These are phyloP conservation scores for Cystoisospora suis DNA, from an alignment of 169 alveolate species.

Conservation along the genomic window DNA sequence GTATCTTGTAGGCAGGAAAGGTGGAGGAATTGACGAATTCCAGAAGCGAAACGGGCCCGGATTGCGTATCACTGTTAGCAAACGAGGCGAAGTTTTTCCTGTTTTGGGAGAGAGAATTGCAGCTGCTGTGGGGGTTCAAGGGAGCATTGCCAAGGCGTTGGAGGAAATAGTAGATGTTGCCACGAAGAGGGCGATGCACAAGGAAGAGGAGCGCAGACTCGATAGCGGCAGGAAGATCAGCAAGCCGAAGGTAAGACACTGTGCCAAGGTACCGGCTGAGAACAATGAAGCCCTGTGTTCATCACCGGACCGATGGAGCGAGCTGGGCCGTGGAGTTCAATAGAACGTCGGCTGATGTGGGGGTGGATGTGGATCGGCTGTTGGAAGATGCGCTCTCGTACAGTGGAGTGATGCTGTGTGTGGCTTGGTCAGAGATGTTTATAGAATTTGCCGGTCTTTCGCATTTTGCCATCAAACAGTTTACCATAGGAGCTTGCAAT, in stretches of 20 bases:
- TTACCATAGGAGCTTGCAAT: too few species aligned
- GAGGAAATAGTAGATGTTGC: conserved; percentile 53
- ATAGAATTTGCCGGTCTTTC: too few species aligned
- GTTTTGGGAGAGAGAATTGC: conserved; percentile 58
- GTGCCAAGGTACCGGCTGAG: too few species aligned
- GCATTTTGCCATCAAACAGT: too few species aligned
- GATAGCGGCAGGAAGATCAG: conserved; percentile 60
- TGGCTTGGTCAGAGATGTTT: too few species aligned
- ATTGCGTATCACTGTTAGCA: conserved; percentile 49
- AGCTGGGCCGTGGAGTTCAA: too few species aligned
- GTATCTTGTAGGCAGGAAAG: conserved; percentile 57
- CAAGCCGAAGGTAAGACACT: conserved; percentile 55
- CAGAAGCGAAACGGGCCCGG: conserved; percentile 65
- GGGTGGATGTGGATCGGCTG: too few species aligned
- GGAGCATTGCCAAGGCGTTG: conserved; percentile 51
- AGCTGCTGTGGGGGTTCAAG: conserved; percentile 63
- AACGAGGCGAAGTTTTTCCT: conserved; percentile 61
- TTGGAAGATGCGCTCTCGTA: too few species aligned
- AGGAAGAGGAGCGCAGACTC: conserved; percentile 58
- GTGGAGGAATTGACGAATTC: conserved; percentile 64
- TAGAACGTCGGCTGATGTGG: too few species aligned
- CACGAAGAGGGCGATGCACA: conserved; percentile 59
- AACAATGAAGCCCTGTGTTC: too few species aligned
- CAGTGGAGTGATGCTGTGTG: too few species aligned
- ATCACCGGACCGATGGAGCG: too few species aligned